These are phyloP conservation scores for Aristolochia fimbriata DNA, from an alignment of 164 flowering plant genomes.

Conservation along the genomic window DNA sequence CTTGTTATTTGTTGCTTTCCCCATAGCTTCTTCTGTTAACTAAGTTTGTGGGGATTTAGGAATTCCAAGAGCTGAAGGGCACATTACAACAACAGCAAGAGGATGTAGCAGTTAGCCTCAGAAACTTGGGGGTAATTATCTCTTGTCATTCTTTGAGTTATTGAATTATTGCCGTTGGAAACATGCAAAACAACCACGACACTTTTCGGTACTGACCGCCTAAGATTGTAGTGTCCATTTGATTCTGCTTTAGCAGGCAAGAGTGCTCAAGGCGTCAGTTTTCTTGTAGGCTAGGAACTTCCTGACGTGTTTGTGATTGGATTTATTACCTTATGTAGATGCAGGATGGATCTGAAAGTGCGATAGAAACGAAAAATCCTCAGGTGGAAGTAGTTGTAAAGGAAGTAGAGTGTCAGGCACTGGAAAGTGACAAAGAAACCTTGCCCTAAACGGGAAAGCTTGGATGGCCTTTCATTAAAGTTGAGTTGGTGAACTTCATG, in stretches of 20 bases:
- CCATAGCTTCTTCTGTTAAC: too few relatives aligned
- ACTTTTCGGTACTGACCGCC: too few relatives aligned
- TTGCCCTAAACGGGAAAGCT: background rate
- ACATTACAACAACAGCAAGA: constrained; percentile 90
- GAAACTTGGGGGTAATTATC: constrained; percentile 20
- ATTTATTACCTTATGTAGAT: background rate
- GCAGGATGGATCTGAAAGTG: background rate
- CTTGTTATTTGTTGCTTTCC: background rate
- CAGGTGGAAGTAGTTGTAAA: background rate
- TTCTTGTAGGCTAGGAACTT: too few relatives aligned
- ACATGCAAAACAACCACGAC: too few relatives aligned
- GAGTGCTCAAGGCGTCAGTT: too few relatives aligned
- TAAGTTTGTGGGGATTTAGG: constrained; percentile 5
- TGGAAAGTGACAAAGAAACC: background rate
- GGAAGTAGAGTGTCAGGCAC: background rate
- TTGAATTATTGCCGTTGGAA: too few relatives aligned
- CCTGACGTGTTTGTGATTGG: too few relatives aligned
- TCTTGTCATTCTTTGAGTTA: too few relatives aligned
- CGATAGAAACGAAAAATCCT: background rate
- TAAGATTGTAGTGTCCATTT: too few relatives aligned
- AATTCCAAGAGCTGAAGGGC: constrained; percentile 58
- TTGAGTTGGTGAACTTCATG: background rate
- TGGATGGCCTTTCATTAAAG: background rate
- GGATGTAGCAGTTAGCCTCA: constrained; percentile 61
- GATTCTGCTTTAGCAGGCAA: too few relatives aligned